These are phyloP conservation scores for Taphrina pruni DNA, from an alignment of 1,139 yeast species.

Conservation along the genomic window DNA sequence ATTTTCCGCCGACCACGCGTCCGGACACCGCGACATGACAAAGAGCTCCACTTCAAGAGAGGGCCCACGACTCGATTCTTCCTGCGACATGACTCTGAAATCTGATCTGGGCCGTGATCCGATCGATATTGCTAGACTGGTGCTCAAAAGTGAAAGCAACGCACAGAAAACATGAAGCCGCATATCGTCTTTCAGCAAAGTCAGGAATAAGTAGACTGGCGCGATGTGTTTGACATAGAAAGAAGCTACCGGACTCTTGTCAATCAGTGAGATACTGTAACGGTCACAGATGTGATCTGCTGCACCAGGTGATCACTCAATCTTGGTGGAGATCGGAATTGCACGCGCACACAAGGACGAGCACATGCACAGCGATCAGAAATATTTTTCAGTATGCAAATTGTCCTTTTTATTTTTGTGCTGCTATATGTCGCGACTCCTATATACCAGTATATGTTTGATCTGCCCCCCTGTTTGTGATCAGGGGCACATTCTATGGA, in stretches of 20 bases:
- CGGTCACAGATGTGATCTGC: too few species aligned
- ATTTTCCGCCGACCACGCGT: conserved; percentile 19
- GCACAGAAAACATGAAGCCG: neutral
- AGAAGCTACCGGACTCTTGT: neutral
- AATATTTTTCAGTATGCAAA: neutral
- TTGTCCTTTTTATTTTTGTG: neutral
- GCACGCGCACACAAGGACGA: too few species aligned
- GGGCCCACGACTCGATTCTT: neutral
- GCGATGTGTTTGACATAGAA: neutral
- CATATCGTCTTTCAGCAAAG: neutral
- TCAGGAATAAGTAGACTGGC: neutral
- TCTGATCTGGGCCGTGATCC: neutral
- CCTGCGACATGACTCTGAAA: neutral
- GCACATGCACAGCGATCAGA: too few species aligned
- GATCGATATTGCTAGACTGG: neutral
- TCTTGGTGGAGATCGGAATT: too few species aligned
- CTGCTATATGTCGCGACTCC: conserved; percentile 11
- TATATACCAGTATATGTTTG: conserved; percentile 6
- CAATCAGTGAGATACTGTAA: too few species aligned
- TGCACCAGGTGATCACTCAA: too few species aligned
- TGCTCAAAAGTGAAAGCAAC: neutral
- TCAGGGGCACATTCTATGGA: too few species aligned
- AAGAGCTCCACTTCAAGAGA: conserved; percentile 17
- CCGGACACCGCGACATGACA: conserved; percentile 36
- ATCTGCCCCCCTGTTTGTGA: neutral